Evolutionary conservation across 1,284 basidiomycete species (phyloP), one percentile per base, ranked within the genome.

Genomic region (Anthracocystis walkeri): DNA sequence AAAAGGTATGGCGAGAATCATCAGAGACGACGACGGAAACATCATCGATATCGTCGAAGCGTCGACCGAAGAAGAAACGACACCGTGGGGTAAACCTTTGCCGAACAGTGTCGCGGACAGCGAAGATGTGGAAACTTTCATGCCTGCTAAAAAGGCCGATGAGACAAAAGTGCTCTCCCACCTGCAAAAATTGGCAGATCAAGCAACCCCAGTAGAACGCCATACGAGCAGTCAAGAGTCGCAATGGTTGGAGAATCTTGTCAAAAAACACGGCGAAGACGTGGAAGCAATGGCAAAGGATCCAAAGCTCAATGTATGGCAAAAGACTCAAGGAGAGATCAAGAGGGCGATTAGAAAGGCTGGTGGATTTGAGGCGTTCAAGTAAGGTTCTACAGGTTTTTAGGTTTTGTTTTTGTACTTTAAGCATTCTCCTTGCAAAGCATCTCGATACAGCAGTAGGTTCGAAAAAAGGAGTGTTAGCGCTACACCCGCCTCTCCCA

Each of bases 251-350:
- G 85, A 86, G 53, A 86, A 89, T 41, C 88, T 98, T 35, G 89
- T 94, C 11, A 84, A 86, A 42, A 91, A 90, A 84, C 88, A 98
- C 86, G 92, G 91, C 0, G 87, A 88, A 41, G 92, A 98, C 86
- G 87, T 91, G 20, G 89, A 90, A 27, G 87, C 86, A 42, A 97
- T 97, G 94, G 90, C 91, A 11, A 88, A 88, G 73, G 95, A 98
- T 87, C 87, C 90, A 73, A 91, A 89, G 85, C 85, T 92, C 69
- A 98, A 99, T 83, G 86, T 90, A 23, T 91, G 91, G 86, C 96
- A 98, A 87, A 90, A 92, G 84, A 98, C 95, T 4, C 89, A 88
- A 40, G 95, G 94, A 18, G 91, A 95, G 87, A 87, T 99, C 82
- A 88, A 85, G 80, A 81, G 87, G 21, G 82, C 82, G 14, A 78